Evolutionary conservation across 2,329 filamentous ascomycete species (phyloP), one percentile per base, ranked within the genome.

Genomic region (Bipolaris cookei): DNA sequence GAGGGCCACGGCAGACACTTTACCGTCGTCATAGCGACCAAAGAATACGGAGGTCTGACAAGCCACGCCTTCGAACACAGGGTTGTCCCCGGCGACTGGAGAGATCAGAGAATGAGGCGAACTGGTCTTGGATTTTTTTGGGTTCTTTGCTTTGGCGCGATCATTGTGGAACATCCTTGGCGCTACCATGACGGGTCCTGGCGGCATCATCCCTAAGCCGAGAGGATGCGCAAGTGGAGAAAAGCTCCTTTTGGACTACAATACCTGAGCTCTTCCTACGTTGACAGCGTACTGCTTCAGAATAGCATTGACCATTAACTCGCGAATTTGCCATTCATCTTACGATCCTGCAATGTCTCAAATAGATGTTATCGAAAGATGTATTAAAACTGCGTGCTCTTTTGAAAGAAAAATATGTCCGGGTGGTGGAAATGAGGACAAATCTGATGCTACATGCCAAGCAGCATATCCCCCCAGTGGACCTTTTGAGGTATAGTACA

Each of bases 401-500:
- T 50, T 30, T n/a, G 25, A 51, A 20, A 46, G 38, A 42, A 44
- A 30, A 5, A 18, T 44, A 44, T 44, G 10, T 35, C 25, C 23
- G 41, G 38, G 18, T 45, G 38, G 44, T 45, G 38, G 35, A 43
- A 28, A 50, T 23, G 38, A 30, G 30, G 21, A 49, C 42, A 41
- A 43, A 35, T 28, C 23, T 21, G 25, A 32, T 39, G 34, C 53
- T 38, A 49, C 41, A 16, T 41, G 13, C 42, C 49, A 18, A 51
- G 45, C 51, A 28, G 38, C 38, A 49, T 54, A 11, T 44, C 35
- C 35, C n/a, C 35, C 47, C 39, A 41, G 47, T 20, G 37, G 32
- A 39, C 41, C 30, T 43, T 49, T 45, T 56, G 35, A 41, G 37
- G 35, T 50, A 49, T 57, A 57, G 44, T 57, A 57, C 54, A 57